A percentile compares a stretch with the other conserved stretches of the same genome.
phyloP scores from a whole-genome alignment of 2,329 filamentous ascomycete species.

The Mollisiaceae sp. region DNA sequence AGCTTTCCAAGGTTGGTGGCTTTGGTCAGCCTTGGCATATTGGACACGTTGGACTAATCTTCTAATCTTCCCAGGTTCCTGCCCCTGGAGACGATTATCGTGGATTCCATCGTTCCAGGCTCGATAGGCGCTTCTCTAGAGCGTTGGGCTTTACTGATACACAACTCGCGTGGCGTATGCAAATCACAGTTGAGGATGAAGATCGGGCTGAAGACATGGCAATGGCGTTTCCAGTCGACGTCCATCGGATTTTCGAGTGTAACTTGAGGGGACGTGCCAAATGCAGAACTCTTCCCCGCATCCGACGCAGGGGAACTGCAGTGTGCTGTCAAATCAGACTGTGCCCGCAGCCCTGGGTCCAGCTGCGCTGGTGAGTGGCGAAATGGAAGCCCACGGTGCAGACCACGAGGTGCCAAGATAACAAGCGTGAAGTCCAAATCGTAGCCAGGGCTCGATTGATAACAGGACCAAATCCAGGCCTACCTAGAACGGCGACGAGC shows the following conservation, averaged over 20 bases:
- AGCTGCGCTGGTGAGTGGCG: background rate
- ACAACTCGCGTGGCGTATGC: background rate
- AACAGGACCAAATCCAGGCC: background rate
- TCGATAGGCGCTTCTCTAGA: slow-evolving; percentile 2
- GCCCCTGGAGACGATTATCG: background rate
- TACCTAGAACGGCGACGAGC: background rate
- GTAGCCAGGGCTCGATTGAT: background rate
- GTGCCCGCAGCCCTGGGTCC: background rate
- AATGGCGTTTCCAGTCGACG: background rate
- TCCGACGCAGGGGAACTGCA: background rate
- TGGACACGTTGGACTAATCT: background rate
- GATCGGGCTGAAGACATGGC: background rate
- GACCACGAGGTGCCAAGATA: background rate
- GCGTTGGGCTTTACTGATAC: background rate
- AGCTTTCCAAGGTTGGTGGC: background rate
- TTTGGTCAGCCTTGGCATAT: background rate
- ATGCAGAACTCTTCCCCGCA: background rate
- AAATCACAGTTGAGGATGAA: background rate
- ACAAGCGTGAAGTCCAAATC: background rate
- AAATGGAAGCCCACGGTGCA: background rate
- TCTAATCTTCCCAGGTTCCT: background rate
- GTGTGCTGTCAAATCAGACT: background rate
- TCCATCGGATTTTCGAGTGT: background rate
- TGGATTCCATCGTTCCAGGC: background rate
- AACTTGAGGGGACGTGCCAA: background rate